Conservation (phyloP, 192 early-diverging fungal genomes). For the Entomortierella beljakovae region DNA sequence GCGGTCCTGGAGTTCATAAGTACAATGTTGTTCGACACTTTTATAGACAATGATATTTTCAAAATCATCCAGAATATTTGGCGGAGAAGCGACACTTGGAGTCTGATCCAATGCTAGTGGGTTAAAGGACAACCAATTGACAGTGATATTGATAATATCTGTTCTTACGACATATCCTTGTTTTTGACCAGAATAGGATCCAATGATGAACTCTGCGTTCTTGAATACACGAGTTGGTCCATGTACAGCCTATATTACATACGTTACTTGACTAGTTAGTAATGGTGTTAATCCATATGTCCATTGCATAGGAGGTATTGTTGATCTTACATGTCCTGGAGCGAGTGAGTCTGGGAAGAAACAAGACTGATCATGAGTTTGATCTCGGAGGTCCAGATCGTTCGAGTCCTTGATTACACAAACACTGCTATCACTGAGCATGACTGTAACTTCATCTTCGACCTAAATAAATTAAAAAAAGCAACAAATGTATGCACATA, state of each 20-base stretch:
- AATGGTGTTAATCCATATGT: not conserved
- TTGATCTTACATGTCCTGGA: constrained; percentile 33
- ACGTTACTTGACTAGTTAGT: not conserved
- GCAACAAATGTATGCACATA: not conserved
- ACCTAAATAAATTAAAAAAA: constrained; percentile 17
- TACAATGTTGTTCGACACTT: constrained; percentile 46
- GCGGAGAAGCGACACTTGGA: constrained; percentile 41
- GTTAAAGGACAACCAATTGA: constrained; percentile 51
- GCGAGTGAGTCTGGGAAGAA: constrained; percentile 50
- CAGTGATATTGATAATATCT: constrained; percentile 33
- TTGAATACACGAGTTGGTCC: constrained; percentile 41
- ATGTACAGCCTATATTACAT: constrained; percentile 20
- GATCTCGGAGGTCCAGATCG: constrained; percentile 40
- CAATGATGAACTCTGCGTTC: constrained; percentile 24
- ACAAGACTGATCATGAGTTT: constrained; percentile 46
- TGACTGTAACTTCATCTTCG: constrained; percentile 48
- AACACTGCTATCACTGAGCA: constrained; percentile 35
- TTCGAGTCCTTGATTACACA: constrained; percentile 49
- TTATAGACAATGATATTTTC: constrained; percentile 53
- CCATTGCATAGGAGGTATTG: not conserved
- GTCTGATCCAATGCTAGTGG: constrained; percentile 48
- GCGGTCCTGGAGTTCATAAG: constrained; percentile 42
- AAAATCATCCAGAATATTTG: constrained; percentile 42
- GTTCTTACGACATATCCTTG: constrained; percentile 36
- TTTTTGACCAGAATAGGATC: constrained; percentile 21